Evolutionary conservation across 805 yeast species (phyloP), one percentile per base, ranked within the genome.

Genomic region (Metschnikowia lochheadii): DNA sequence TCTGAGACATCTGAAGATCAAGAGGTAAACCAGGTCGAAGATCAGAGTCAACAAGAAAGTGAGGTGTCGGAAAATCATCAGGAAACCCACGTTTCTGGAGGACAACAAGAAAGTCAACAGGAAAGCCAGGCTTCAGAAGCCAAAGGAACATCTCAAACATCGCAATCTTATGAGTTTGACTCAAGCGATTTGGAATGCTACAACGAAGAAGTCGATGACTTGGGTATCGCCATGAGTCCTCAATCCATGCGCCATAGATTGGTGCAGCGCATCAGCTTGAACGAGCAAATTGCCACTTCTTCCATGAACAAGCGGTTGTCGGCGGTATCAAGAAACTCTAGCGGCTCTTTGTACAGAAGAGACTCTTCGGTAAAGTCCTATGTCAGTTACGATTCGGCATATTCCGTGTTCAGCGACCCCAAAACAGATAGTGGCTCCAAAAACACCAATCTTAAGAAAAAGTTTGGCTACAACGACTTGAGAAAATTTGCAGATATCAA

Each of bases 351-450:
- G 0, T 59, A 66, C 51, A 73, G 67, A 49, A 56, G 69, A 48
- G 70, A 69, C 32, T 44, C 46, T 6, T 76, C 82, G 1, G 56
- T 64, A 2, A 72, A 72, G 51, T 83, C 87, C 1, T 82, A 81
- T 56, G 56, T 82, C 44, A 79, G 85, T 37, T 83, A 83, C 54
- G 86, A 83, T 60, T 82, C 87, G 0, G 78, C 77, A 1, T 67
- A 77, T 40, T 79, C 85, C 6, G 51, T 64, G 15, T 55, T 66
- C 2, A 44, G 53, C n/a, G 47, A 52, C 33, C 53, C 59, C 5
- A 40, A 49, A 2, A 46, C 48, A 7, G 53, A 53, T 39, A 54
- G 52, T 21, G 56, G 56, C 13, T 62, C 60, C 3, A 44, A 44
- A 26, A 44, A 44, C 17, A 35, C 46, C 1, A 40, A 49, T 35